phyloP scores from a whole-genome alignment of 495 filamentous ascomycete genomes.

The Talaromyces thailandensis region DNA sequence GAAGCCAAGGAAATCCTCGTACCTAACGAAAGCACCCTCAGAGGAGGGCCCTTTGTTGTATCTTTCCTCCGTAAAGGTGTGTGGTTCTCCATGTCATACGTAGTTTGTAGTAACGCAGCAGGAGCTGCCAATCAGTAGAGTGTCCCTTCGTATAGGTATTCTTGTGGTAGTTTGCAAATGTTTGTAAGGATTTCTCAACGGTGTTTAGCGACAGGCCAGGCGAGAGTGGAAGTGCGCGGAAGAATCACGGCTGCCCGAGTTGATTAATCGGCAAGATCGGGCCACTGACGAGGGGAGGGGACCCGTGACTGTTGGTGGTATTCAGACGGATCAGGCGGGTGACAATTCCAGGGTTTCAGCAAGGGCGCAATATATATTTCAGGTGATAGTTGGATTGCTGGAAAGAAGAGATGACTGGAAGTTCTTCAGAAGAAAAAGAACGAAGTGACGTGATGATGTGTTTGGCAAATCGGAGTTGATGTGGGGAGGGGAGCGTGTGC shows the following conservation, averaged over 20 bases:
- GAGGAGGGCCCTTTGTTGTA: slow-evolving; percentile 86
- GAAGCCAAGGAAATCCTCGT: slow-evolving; percentile 18
- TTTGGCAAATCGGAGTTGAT: neutral
- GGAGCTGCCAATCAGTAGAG: slow-evolving; percentile 15
- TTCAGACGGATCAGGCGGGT: neutral
- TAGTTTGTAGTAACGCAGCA: slow-evolving; percentile 9
- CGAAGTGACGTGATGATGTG: neutral
- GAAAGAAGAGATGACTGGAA: neutral
- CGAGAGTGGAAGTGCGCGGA: neutral
- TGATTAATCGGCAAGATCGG: neutral
- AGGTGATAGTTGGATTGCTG: neutral
- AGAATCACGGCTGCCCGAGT: neutral
- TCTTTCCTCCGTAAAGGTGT: slow-evolving; percentile 63
- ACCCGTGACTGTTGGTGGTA: neutral
- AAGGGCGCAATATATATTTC: neutral
- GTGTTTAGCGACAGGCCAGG: neutral
- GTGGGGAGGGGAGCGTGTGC: neutral
- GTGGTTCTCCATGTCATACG: slow-evolving; percentile 18
- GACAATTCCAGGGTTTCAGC: neutral
- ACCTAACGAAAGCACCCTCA: slow-evolving; percentile 89
- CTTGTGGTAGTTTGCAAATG: neutral
- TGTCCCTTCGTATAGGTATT: neutral
- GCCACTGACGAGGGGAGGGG: neutral
- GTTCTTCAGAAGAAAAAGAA: neutral
- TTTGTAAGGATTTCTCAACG: neutral